phyloP scores from a whole-genome alignment of 305 asterid genomes.

The Ilex paraguariensis region DNA sequence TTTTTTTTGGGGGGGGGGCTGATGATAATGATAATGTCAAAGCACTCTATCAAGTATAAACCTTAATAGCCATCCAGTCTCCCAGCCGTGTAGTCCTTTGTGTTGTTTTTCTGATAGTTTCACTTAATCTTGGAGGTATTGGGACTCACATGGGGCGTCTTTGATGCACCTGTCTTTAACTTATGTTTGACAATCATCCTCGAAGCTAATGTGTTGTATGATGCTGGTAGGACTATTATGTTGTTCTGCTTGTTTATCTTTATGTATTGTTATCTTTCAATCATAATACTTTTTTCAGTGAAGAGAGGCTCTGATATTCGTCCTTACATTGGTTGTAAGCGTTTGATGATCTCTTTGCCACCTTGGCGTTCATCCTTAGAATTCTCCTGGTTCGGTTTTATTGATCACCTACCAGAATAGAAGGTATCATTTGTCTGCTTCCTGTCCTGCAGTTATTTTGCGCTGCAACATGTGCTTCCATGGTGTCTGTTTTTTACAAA shows the following conservation, averaged over 20 bases:
- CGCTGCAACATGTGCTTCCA: no score
- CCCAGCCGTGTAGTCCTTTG: not conserved
- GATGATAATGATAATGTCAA: not conserved
- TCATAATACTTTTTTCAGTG: no score
- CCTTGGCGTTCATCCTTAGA: conserved; percentile 51
- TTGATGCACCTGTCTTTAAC: conserved; percentile 57
- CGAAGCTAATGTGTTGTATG: conserved; percentile 93
- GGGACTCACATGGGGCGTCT: conserved; percentile 89
- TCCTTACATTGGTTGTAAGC: conserved; percentile 35
- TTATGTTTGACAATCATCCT: conserved; percentile 74
- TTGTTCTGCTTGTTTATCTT: not conserved
- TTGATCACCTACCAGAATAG: conserved; percentile 86
- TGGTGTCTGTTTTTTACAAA: no score
- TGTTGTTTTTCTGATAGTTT: not conserved
- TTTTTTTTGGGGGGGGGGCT: no score
- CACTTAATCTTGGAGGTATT: conserved; percentile 39
- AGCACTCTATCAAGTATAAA: not conserved
- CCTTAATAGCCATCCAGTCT: no score
- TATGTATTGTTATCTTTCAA: no score
- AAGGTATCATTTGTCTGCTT: conserved; percentile 46
- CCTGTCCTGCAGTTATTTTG: conserved; percentile 1
- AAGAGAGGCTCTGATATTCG: not conserved
- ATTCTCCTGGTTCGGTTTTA: conserved; percentile 41
- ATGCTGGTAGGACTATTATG: conserved; percentile 44
- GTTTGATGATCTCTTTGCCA: conserved; percentile 86